A percentile compares a stretch with the other conserved stretches of the same genome.
Conservation (phyloP, 108 stramenopile genomes). For the Poteriospumella lacustris region DNA sequence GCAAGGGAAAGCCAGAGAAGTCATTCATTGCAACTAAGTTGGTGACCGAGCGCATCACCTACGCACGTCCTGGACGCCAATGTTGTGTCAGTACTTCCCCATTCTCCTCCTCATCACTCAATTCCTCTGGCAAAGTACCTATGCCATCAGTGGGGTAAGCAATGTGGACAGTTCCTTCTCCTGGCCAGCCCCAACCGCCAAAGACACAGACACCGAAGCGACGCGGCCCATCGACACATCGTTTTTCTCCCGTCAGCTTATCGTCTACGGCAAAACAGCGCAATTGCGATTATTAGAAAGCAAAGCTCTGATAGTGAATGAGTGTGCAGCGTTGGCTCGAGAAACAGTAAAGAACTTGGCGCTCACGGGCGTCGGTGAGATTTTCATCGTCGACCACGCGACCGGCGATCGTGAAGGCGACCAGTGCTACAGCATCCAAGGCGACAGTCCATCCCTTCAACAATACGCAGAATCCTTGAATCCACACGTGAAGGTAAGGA, state of each 20-base stretch:
- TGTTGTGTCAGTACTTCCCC: too few species aligned
- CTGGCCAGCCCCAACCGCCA: too few species aligned
- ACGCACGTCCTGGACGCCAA: too few species aligned
- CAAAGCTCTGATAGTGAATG: not conserved
- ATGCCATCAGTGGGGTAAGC: too few species aligned
- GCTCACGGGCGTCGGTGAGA: slow-evolving; percentile 13
- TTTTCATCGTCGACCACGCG: not conserved
- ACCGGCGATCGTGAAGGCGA: not conserved
- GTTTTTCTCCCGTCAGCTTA: slow-evolving; percentile 9
- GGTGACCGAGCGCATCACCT: too few species aligned
- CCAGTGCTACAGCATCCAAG: not conserved
- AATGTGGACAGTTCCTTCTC: too few species aligned
- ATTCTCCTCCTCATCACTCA: too few species aligned
- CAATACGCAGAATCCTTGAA: not conserved
- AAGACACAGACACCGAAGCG: too few species aligned
- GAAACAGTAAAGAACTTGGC: slow-evolving; percentile 25
- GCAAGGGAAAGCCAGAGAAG: too few species aligned
- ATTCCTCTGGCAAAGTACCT: too few species aligned
- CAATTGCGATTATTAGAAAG: not conserved
- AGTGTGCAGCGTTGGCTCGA: not conserved
- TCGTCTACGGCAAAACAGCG: slow-evolving; percentile 23
- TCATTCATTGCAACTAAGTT: too few species aligned
- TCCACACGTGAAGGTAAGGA: not conserved
- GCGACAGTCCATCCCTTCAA: not conserved
- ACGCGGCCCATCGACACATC: not conserved